Evolutionary conservation across 2,329 filamentous ascomycete species (phyloP).

Genomic region (Emmonsia crescens): DNA sequence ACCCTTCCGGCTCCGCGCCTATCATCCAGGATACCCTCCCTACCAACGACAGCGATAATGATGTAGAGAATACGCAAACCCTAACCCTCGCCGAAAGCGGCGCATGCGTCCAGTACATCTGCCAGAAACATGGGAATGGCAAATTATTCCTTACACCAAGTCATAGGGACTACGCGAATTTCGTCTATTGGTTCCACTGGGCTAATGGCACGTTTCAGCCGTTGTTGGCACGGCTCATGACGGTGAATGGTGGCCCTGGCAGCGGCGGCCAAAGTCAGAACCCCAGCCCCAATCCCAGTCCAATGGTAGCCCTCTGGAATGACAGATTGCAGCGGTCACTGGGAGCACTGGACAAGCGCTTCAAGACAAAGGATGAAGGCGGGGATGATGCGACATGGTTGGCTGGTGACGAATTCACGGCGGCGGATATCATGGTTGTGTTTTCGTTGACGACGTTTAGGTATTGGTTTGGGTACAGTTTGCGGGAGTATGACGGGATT

Average conservation of each 20-base stretch:
- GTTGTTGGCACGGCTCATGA: constrained; percentile 26
- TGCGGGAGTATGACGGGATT: constrained; percentile 35
- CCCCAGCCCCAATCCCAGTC: not conserved
- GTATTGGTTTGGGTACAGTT: constrained; percentile 32
- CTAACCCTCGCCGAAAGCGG: constrained; percentile 49
- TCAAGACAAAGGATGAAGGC: constrained; percentile 41
- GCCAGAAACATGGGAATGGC: constrained; percentile 42
- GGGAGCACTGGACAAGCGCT: constrained; percentile 25
- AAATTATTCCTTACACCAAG: constrained; percentile 37
- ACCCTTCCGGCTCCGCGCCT: constrained; percentile 47
- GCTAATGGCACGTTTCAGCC: constrained; percentile 39
- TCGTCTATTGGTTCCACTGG: constrained; percentile 56
- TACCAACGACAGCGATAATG: constrained; percentile 11
- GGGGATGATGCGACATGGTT: constrained; percentile 43
- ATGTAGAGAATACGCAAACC: not conserved
- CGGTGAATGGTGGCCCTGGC: not conserved
- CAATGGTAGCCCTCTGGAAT: not conserved
- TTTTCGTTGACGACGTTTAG: constrained; percentile 51
- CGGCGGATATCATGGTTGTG: constrained; percentile 54
- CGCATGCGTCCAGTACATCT: constrained; percentile 53
- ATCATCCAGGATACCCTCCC: constrained; percentile 43
- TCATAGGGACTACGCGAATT: constrained; percentile 46
- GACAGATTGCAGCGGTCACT: not conserved
- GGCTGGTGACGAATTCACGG: constrained; percentile 51
- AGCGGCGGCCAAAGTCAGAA: not conserved